A percentile compares a stretch with the other conserved stretches of the same genome.
Conservation (phyloP, 1,139 yeast genomes). For the Geotrichum carabidarum region DNA sequence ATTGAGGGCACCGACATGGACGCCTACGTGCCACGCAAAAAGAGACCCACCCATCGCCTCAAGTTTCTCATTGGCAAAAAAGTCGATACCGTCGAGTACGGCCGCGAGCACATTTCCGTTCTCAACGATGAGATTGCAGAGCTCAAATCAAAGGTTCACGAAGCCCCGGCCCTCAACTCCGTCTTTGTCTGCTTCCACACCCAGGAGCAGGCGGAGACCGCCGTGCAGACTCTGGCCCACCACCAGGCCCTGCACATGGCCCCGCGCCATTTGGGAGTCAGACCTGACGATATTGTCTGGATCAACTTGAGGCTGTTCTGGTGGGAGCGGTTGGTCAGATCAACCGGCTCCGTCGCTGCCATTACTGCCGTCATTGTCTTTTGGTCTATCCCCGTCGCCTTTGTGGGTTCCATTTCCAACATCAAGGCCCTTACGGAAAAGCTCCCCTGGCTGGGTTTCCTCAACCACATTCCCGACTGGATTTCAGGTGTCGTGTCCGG, state of each 20-base stretch:
- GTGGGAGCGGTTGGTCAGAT: conserved; percentile 73
- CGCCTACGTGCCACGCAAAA: conserved; percentile 67
- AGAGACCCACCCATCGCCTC: conserved; percentile 67
- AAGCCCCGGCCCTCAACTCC: conserved; percentile 46
- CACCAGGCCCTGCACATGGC: conserved; percentile 59
- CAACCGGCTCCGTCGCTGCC: conserved; percentile 55
- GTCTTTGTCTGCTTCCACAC: conserved; percentile 83
- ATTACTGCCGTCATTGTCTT: conserved; percentile 60
- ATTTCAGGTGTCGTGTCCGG: conserved; percentile 82
- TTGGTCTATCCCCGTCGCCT: conserved; percentile 95
- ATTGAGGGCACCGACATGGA: conserved; percentile 49
- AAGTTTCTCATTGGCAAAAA: conserved; percentile 71
- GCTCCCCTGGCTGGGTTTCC: conserved; percentile 64
- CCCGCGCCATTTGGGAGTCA: conserved; percentile 61
- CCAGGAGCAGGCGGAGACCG: conserved; percentile 83
- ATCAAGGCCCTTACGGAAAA: conserved; percentile 62
- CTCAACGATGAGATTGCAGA: conserved; percentile 60
- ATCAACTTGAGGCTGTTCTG: conserved; percentile 73
- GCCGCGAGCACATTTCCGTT: conserved; percentile 60
- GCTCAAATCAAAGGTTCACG: conserved; percentile 39
- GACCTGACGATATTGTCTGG: conserved; percentile 85
- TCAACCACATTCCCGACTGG: conserved; percentile 59
- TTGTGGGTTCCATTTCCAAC: conserved; percentile 89
- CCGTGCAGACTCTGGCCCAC: conserved; percentile 68
- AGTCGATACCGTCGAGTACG: conserved; percentile 75